Base-by-base conservation (phyloP, 2,329 filamentous ascomycete species). In the Aspergillus luchuensis region DNA sequence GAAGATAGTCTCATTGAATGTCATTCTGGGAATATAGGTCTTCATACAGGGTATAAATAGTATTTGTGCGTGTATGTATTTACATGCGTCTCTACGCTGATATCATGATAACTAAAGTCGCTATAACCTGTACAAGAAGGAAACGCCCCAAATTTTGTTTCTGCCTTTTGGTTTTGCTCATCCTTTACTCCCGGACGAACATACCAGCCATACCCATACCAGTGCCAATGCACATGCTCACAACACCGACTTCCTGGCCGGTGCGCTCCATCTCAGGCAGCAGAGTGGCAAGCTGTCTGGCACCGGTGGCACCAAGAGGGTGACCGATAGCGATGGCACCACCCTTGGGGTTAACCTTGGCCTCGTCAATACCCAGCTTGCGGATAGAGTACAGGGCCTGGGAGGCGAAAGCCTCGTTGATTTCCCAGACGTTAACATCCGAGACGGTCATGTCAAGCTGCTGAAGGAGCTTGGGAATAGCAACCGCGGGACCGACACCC, bases 241-340 rank as follows among this genome's bases (percentile, higher is more conserved):
- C 86, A 48, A 97, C 91, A 67, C 93, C 92, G 51, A 96, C 81
- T 76, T 94, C 84, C 60, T 90, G 83, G 1, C 87, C 85, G 57
- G 83, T 84, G 68, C 91, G 77, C 77, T 86, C 79, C 86, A 91
- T 72, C 80, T 89, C 83, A 77, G 85, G 74, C 79, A 96, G 73
- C 81, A 94, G 75, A 54, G 91, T 94, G 51, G 87, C 87, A 69
- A 92, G 78, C 84, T 96, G 89, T 67, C 93, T 83, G 30, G 90
- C 91, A 36, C 91, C 92, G 5, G 93, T 97, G 33, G 92, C 93
- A 50, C 94, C 93, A 1, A 97, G 83, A 5, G 93, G 93, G 75
- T 97, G 94, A 1, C 94, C 94, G 23, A 97, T 79, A n/a, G 94
- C 93, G 75, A 97, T 97, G 2, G 93, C 94, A 33, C 94, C 93